Base-by-base conservation (phyloP, 805 yeast species). In the Candida jianshihensis region DNA sequence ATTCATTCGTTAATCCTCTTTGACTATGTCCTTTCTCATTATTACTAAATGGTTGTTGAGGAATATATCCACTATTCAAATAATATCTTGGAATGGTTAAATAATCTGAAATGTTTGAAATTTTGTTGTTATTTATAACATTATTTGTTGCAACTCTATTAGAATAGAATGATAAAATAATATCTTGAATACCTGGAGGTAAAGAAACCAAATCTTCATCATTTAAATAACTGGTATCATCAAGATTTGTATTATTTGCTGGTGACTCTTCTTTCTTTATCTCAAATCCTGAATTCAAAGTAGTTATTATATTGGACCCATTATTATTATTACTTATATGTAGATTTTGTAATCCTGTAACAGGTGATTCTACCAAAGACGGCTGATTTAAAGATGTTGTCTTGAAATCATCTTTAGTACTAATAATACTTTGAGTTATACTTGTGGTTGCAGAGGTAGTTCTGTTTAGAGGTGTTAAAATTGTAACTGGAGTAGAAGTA, bases 101-200 rank as follows among this genome's bases (percentile, higher is more conserved):
- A 25, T 31, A 37, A 19, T 41, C 28, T 4, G 40, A 31, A 5
- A 41, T 32, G 15, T 41, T 39, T 4, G 27, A 19, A 7, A 34
- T 27, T 13, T 21, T 34, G 10, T 16, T 17, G 12, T 33, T 33
- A 8, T 18, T 16, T 29, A 31, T 32, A 36, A 38, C 19, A 42
- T 29, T 7, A 17, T 11, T 11, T 13, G 28, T n/a, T 27, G 19
- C 26, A 24, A 38, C 36, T n/a, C 42, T 36, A 6, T 37, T 39
- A 1, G 53, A 47, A 27, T 54, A 49, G 39, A 48, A 53, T 2
- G 59, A 54, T 12, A 45, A 30, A 1, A 57, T 46, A 17, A 57
- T 43, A 35, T 55, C 56, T 30, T 57, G 60, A n/a, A 57, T 44
- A 12, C 61, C 61, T 10, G 60, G 59, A 15, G 61, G 57, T 14